Base-by-base conservation (phyloP, 495 filamentous ascomycete species). In the Daldinia vernicosa region DNA sequence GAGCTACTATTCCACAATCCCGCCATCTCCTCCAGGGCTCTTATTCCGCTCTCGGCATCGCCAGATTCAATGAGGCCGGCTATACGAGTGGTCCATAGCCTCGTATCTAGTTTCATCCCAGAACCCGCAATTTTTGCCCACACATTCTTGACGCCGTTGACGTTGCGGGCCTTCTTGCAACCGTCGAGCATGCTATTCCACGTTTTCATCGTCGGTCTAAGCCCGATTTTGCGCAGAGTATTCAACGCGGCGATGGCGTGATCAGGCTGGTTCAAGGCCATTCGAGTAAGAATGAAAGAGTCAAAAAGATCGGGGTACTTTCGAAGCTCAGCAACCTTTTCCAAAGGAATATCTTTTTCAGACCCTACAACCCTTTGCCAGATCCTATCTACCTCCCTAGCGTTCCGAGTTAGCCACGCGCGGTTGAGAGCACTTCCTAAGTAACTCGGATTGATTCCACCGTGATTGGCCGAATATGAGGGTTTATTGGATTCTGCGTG, bases 181-280 rank as follows among this genome's bases (percentile, higher is more conserved):
- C 90, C 91, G 27, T 80, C 69, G 26, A 93, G 81, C 88, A 92
- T 91, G 28, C 83, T 77, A 39, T 84, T 86, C 87, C 87, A 92
- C 0, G 89, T 89, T 58, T 75, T 81, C 14, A 86, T 66, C 12
- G 78, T 84, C 19, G 90, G 89, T 32, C 76, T 74, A 32, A 86
- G 69, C 0, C 85, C 85, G 60, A 77, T 57, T 11, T 74, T 60
- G 35, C 87, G 77, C 83, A 91, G 86, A 60, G 81, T 69, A 63
- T 89, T 87, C 86, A 89, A 90, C 4, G 88, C 86, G 2, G 85
- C 78, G 27, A 89, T 78, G 11, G 88, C 84, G 3, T 77, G 69
- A n/a, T 84, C 74, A 0, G 81, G 78, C 63, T 79, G 79, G 27
- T 81, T 72, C 19, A 91, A 64, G 2, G 76, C 68, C 77, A 87